Percentiles rank a stretch among this genome's conserved stretches.
Conservation (phyloP, 2,329 filamentous ascomycete genomes). For the Zarea fungicola region DNA sequence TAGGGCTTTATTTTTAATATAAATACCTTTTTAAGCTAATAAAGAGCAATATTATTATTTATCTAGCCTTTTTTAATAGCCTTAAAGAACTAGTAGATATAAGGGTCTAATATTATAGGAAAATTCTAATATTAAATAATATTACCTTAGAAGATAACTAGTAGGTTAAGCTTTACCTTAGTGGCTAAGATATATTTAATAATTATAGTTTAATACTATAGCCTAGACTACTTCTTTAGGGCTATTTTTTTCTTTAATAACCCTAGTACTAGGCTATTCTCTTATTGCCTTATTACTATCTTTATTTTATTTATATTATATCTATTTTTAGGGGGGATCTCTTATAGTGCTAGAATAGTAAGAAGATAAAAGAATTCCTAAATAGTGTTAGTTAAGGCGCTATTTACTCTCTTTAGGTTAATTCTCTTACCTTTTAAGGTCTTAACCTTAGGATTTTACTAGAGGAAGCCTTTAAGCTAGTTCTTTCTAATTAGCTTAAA, state of each 20-base stretch:
- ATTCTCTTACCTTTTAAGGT: neutral
- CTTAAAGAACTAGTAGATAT: too few species aligned
- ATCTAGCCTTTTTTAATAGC: too few species aligned
- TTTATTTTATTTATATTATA: slow-evolving; percentile 9
- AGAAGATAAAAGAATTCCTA: neutral
- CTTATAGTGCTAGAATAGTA: neutral
- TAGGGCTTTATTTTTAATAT: neutral
- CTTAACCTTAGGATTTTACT: neutral
- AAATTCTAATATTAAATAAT: slow-evolving; percentile 1
- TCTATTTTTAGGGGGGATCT: too few species aligned
- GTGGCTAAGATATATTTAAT: neutral
- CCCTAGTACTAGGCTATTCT: neutral
- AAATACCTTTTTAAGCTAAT: neutral
- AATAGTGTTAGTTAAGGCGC: neutral
- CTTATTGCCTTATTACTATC: neutral
- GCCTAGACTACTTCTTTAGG: neutral
- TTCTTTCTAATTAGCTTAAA: neutral
- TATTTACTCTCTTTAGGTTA: neutral
- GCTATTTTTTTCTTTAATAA: neutral
- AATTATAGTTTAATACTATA: slow-evolving; percentile 2
- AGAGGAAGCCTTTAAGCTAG: neutral
- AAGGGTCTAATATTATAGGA: too few species aligned
- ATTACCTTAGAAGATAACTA: slow-evolving; percentile 4
- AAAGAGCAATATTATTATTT: too few species aligned
- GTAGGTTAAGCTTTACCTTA: neutral